Evolutionary conservation across 495 filamentous ascomycete species (phyloP), one percentile per base, ranked within the genome.

Genomic region (Hyaloscypha bicolor): DNA sequence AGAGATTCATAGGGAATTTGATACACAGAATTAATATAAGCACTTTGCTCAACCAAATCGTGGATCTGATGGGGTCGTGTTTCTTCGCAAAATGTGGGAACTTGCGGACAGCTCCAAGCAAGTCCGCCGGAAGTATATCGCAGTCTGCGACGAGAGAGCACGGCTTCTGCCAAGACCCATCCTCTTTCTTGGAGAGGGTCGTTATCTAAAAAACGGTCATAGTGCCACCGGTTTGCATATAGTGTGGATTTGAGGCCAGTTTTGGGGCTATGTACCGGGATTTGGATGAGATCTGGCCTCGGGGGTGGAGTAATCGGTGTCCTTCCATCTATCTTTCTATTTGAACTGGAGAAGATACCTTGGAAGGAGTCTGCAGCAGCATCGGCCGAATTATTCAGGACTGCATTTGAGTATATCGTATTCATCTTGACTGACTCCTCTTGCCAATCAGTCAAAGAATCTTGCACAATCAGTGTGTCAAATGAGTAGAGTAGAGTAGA

Each of bases 401-500:
- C 53, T 5, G 53, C 53, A 56, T 56, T 56, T 8, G 53, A 29
- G 29, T 56, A 56, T 29, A 56, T 30, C 9, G 53, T 31, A 31
- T 25, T 31, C 53, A 56, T 56, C 29, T 31, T 25, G 22, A 31
- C 22, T 11, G 22, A 56, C 16, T 56, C 53, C 16, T 30, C 8
- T 56, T 56, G 21, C 53, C 53, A 56, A 9, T 56, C 53, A 29
- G 12, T 29, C 6, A 31, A 6, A 56, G 53, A 56, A 31, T 56
- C 21, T 16, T 56, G 53, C 9, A 56, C 16, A 56, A 56, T 56
- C n/a, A n/a, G n/a, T n/a, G n/a, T n/a, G n/a, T n/a, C n/a, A n/a
- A n/a, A n/a, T n/a, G n/a, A n/a, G n/a, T n/a, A n/a, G n/a, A n/a
- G n/a, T n/a, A n/a, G n/a, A n/a, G n/a, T n/a, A n/a, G n/a, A n/a